Percentiles rank a stretch among this genome's conserved stretches.
Conservation (phyloP, 1,284 basidiomycete species). For the Cronartium quercuum region DNA sequence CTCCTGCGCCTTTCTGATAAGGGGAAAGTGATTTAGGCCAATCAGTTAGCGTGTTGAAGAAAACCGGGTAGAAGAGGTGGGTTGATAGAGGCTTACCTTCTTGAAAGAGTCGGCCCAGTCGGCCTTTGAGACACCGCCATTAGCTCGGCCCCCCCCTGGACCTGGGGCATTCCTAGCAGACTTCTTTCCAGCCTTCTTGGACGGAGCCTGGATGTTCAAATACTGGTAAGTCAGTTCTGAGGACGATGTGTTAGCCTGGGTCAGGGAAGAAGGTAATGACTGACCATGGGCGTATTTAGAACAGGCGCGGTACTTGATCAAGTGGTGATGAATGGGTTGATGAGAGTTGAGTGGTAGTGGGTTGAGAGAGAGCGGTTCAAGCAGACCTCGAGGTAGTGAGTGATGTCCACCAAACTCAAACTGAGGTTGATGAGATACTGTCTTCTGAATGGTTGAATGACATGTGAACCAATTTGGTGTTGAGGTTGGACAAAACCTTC, state of each 20-base stretch:
- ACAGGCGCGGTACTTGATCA: neutral
- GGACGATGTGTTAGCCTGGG: neutral
- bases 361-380: too few relatives aligned
- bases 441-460: too few relatives aligned
- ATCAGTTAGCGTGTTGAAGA: neutral
- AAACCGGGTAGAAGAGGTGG: neutral
- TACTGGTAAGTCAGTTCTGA: neutral
- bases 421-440: too few relatives aligned
- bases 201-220: conserved; percentile 13
- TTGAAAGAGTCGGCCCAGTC: conserved; percentile 40
- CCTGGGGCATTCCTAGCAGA: conserved; percentile 21
- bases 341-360: too few relatives aligned
- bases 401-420: too few relatives aligned
- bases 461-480: too few relatives aligned
- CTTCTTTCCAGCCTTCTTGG: conserved; percentile 36
- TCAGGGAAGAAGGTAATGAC: neutral
- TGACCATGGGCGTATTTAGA: neutral
- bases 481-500: too few relatives aligned
- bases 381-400: too few relatives aligned
- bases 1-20: conserved; percentile 60
- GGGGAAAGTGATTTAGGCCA: conserved; percentile 38
- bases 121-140: conserved; percentile 29
- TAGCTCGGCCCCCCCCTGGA: conserved; percentile 2
- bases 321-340: too few relatives aligned
- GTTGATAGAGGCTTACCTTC: conserved; percentile 24